Evolutionary conservation across 139 green algal species (phyloP).

Genomic region (Coccomyxa sp.): DNA sequence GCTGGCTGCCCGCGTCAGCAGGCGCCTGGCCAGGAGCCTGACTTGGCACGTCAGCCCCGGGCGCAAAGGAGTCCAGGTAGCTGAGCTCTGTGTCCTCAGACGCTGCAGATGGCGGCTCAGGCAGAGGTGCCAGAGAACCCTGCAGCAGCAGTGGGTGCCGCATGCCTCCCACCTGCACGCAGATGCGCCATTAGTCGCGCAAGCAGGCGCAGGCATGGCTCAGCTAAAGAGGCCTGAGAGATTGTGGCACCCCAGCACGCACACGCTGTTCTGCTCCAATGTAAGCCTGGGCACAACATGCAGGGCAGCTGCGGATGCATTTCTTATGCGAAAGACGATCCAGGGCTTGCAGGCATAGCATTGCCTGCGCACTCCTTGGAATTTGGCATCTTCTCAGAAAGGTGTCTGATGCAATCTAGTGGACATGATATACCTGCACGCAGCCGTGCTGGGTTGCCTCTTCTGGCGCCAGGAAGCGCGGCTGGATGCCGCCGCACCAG

Average conservation of each 20-base stretch:
- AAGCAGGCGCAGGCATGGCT: not conserved
- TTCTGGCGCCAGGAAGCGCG: conserved; percentile 12
- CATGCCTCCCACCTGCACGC: conserved; percentile 6
- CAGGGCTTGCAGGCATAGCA: too few species aligned
- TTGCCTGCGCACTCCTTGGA: too few species aligned
- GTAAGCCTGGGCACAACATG: too few species aligned
- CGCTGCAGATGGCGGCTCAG: not conserved
- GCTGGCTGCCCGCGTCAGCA: not conserved
- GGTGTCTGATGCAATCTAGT: too few species aligned
- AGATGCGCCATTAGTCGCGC: not conserved
- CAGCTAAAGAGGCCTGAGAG: not conserved
- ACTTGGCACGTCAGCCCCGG: not conserved
- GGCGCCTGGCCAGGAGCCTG: not conserved
- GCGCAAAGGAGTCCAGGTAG: not conserved
- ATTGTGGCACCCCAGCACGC: too few species aligned
- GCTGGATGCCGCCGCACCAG: conserved; percentile 45
- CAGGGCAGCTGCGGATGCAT: too few species aligned
- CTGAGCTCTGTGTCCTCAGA: conserved; percentile 1
- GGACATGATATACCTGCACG: too few species aligned
- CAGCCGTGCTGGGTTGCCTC: conserved; percentile 12
- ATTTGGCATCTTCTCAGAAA: too few species aligned
- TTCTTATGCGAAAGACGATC: too few species aligned
- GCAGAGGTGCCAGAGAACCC: conserved; percentile 29
- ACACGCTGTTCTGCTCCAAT: too few species aligned
- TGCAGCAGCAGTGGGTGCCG: conserved; percentile 46